Conservation (phyloP, 2,329 filamentous ascomycete genomes). For the Rhytidhysteron rufulum region DNA sequence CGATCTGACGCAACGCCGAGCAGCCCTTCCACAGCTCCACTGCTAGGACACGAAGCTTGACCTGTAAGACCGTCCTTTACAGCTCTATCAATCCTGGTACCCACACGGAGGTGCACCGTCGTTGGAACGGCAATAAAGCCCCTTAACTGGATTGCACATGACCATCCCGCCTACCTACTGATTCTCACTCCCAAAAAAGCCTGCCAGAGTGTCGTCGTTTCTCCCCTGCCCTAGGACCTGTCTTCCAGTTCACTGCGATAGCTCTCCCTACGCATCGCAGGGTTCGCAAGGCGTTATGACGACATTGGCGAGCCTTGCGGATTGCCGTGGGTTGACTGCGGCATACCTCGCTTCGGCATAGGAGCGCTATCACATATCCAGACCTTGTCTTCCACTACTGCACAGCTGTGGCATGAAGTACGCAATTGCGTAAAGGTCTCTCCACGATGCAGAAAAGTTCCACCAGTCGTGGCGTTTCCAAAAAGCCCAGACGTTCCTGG, state of each 20-base stretch:
- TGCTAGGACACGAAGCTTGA: neutral
- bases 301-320: conserved; percentile 7
- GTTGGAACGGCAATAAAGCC: conserved; percentile 13
- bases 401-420: conserved; percentile 3
- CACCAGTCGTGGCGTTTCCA: neutral
- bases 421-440: conserved; percentile 4
- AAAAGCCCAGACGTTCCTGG: conserved; percentile 1
- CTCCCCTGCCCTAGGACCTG: conserved; percentile 9
- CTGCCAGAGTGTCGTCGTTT: conserved; percentile 16
- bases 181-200: conserved; percentile 14
- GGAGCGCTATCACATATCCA: neutral
- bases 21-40: neutral
- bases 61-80: neutral
- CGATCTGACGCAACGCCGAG: neutral
- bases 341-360: neutral
- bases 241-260: conserved; percentile 13
- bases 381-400: neutral
- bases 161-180: conserved; percentile 17
- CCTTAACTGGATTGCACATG: conserved; percentile 21
- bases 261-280: conserved; percentile 13
- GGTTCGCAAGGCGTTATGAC: conserved; percentile 13
- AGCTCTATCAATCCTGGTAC: conserved; percentile 13
- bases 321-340: neutral
- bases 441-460: neutral
- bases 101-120: conserved; percentile 17